Percentiles rank a stretch among this genome's conserved stretches.
Conservation (phyloP, 202 grass and related monocot species). For the Cymbopogon flexuosus region DNA sequence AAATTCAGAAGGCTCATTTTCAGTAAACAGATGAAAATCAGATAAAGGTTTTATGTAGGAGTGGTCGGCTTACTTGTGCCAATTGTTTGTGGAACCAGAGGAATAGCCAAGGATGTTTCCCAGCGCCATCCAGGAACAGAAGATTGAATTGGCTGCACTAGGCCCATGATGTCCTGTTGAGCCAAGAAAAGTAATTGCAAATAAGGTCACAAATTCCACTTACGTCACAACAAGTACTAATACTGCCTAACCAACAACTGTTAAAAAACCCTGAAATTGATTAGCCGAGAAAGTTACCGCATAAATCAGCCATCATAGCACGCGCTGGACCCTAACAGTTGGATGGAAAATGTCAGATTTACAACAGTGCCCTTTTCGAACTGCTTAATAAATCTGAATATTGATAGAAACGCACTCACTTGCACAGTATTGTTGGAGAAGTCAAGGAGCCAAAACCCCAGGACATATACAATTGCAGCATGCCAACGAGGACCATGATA, state of each 20-base stretch:
- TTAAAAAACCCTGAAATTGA: not conserved
- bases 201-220: constrained; percentile 24
- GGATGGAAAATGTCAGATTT: constrained; percentile 8
- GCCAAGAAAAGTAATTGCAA: not conserved
- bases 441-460: constrained; percentile 94
- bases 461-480: constrained; percentile 72
- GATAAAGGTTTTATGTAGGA: not conserved
- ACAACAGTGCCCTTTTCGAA: not conserved
- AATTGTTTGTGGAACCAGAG: constrained; percentile 71
- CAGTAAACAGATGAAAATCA: not conserved
- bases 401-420: constrained; percentile 31
- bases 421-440: constrained; percentile 90
- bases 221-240: not conserved
- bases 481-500: constrained; percentile 84
- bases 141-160: constrained; percentile 77
- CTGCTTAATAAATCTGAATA: not conserved
- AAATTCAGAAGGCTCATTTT: not conserved
- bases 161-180: constrained; percentile 51
- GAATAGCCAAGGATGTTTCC: constrained; percentile 94
- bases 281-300: constrained; percentile 37
- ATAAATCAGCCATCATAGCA: constrained; percentile 89
- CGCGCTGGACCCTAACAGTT: constrained; percentile 65
- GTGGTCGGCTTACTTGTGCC: constrained; percentile 60
- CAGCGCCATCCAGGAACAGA: constrained; percentile 84
- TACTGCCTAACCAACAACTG: not conserved